Evolutionary conservation across 1,284 basidiomycete genomes (phyloP).

Genomic region (Cutaneotrichosporon sp.): DNA sequence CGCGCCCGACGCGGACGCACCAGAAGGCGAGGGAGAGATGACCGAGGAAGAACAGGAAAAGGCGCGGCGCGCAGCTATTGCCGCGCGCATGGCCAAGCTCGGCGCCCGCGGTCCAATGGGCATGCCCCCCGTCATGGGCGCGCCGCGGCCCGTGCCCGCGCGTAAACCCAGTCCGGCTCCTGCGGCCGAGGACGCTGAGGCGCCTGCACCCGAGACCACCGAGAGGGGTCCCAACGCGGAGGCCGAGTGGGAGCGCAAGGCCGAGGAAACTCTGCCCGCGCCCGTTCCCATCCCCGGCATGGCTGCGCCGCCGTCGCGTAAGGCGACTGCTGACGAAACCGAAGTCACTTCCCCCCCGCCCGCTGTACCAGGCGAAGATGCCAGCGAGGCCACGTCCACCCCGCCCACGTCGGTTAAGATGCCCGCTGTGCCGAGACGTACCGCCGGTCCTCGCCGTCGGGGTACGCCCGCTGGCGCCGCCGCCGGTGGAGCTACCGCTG

Average conservation of each 20-base stretch:
- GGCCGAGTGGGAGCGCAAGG: too few species aligned
- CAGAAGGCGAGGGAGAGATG: conserved; percentile 29
- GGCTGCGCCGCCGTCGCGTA: neutral
- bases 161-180: conserved; percentile 17
- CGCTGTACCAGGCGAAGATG: neutral
- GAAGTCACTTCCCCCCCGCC: neutral
- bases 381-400: neutral
- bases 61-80: conserved; percentile 49
- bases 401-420: conserved; percentile 35
- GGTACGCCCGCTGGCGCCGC: conserved; percentile 5
- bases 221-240: neutral
- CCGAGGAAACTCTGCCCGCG: too few species aligned
- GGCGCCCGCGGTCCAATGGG: conserved; percentile 50
- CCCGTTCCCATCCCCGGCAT: conserved; percentile 23
- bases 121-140: conserved; percentile 22
- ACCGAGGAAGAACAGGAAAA: conserved; percentile 48
- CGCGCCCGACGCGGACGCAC: conserved; percentile 44
- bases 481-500: neutral
- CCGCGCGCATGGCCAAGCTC: conserved; percentile 50
- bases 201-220: neutral
- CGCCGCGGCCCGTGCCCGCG: conserved; percentile 11
- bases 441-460: conserved; percentile 35
- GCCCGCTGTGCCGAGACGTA: conserved; percentile 37
- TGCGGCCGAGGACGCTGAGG: neutral
- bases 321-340: neutral